Evolutionary conservation across 2,329 filamentous ascomycete species (phyloP), one percentile per base, ranked within the genome.

Genomic region (Celoporthe dispersa): DNA sequence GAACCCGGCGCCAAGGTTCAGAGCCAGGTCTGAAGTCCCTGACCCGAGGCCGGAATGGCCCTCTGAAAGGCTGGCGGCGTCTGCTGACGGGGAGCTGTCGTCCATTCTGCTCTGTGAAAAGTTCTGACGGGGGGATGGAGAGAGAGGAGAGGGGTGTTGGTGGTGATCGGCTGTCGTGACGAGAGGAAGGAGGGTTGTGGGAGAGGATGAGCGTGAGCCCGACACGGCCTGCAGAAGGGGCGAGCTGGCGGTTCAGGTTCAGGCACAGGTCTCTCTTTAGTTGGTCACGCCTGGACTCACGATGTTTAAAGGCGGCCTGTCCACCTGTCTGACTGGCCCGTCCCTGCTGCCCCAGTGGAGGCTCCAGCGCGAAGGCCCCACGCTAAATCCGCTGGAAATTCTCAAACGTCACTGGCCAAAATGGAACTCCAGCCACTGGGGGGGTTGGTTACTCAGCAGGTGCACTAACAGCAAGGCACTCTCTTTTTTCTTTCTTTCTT

Each of bases 221-320:
- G 60, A 39, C 60, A 39, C 51, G 44, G 65, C 22, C 11, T 44
- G 69, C 64, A 61, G 22, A 55, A 31, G 37, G 55, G 53, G 57
- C 44, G 22, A 48, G 44, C 22, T 61, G 31, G 22, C 35, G 37
- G 31, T 61, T 48, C 39, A 44, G 55, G 65, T 12, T 37, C 51
- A 59, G 64, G 64, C 12, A 35, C 64, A 39, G 25, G 64, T 16
- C 55, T 37, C 41, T 19, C 37, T 28, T 63, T 31, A 68, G 61
- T 68, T 70, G 69, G 70, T 57, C 67, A 66, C 63, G 67, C 67
- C 70, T 60, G 69, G 66, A 69, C 70, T 71, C 70, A 71, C 70
- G 70, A 71, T 71, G 70, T 71, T 71, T 71, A 68, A 67, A 65
- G 64, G 70, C 68, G 64, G 64, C 35, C 33, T 59, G 51, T 63